A percentile compares a stretch with the other conserved stretches of the same genome.
These are phyloP conservation scores for Fennellomyces sp. DNA, from an alignment of 371 early-diverging fungal species.

Conservation along the genomic window DNA sequence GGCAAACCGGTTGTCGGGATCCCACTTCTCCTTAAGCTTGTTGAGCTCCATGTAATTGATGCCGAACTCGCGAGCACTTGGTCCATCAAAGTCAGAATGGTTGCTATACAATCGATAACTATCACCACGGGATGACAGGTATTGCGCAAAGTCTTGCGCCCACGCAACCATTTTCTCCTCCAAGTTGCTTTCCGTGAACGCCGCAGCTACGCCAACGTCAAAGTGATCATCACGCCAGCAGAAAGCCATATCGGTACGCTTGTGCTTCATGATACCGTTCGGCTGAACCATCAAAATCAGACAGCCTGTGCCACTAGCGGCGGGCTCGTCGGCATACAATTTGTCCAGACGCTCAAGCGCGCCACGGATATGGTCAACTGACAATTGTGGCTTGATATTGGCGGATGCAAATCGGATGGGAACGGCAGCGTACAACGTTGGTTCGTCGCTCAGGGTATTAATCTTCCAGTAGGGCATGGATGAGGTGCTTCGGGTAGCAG, in stretches of 20 bases:
- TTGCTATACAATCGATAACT: conserved; percentile 27
- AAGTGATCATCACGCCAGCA: conserved; percentile 31
- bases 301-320: conserved; percentile 16
- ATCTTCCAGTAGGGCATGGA: conserved; percentile 30
- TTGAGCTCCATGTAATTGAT: conserved; percentile 23
- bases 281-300: conserved; percentile 25
- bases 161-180: conserved; percentile 18
- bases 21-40: conserved; percentile 31
- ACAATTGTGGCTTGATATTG: conserved; percentile 19
- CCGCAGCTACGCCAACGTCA: conserved; percentile 28
- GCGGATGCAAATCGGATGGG: conserved; percentile 30
- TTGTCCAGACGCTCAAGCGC: conserved; percentile 14
- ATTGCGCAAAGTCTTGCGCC: conserved; percentile 17
- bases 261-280: conserved; percentile 21
- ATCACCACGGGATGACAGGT: conserved; percentile 19
- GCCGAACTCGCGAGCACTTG: conserved; percentile 25
- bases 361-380: conserved; percentile 16
- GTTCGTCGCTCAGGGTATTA: conserved; percentile 22
- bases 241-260: conserved; percentile 25
- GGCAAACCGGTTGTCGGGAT: conserved; percentile 22
- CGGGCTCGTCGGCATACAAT: conserved; percentile 17
- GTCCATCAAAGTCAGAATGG: conserved; percentile 30
- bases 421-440: conserved; percentile 7
- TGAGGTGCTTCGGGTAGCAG: conserved; percentile 5
- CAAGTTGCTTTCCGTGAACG: conserved; percentile 14